A percentile compares a stretch with the other conserved stretches of the same genome.
These are phyloP conservation scores for Xylaria palmicola DNA, from an alignment of 495 filamentous ascomycete genomes.

Conservation along the genomic window DNA sequence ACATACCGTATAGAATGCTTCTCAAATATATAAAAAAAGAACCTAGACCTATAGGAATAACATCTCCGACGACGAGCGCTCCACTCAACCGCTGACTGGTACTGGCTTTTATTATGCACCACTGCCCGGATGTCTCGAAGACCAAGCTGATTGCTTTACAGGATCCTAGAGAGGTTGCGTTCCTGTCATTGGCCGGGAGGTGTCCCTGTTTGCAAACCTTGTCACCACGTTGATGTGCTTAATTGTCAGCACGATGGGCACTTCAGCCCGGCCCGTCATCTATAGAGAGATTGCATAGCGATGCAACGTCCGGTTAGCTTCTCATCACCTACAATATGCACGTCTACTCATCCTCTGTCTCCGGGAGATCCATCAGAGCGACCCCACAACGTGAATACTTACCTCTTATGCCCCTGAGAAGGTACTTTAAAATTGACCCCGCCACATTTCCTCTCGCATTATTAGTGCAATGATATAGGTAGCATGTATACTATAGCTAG, in stretches of 20 bases:
- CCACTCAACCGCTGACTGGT: not conserved
- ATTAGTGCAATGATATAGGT: not conserved
- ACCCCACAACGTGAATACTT: not conserved
- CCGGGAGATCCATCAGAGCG: not conserved
- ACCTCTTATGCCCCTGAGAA: not conserved
- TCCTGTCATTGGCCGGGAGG: not conserved
- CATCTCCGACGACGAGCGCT: not conserved
- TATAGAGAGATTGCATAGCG: not conserved
- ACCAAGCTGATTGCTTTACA: not conserved
- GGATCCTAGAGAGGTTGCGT: not conserved
- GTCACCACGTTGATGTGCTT: not conserved
- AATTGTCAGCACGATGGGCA: not conserved
- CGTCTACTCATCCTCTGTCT: not conserved
- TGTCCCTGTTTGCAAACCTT: not conserved
- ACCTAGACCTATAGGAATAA: not conserved
- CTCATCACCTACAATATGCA: not conserved
- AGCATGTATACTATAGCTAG: not conserved
- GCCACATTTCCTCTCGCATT: not conserved
- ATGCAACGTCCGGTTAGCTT: not conserved
- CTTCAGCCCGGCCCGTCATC: not conserved
- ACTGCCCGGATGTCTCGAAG: not conserved
- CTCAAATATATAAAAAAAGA: not conserved
- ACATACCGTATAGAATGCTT: not conserved
- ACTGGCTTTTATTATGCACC: not conserved
- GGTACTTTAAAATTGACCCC: not conserved